Percentiles rank a stretch among this genome's conserved stretches.
phyloP scores from a whole-genome alignment of 2,329 filamentous ascomycete species.

The Talaromyces funiculosus region DNA sequence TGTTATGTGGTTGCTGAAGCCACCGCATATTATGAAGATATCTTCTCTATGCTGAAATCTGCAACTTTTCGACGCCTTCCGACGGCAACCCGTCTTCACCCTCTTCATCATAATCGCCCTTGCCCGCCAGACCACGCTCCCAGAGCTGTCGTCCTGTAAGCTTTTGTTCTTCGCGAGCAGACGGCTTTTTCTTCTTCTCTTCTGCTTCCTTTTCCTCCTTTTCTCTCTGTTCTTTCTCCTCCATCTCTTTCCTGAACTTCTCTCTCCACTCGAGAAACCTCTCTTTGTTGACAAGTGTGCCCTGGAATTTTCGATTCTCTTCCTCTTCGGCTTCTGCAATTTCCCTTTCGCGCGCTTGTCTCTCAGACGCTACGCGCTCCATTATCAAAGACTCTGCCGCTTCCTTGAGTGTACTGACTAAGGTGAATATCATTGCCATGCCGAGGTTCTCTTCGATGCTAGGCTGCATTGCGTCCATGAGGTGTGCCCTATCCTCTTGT shows the following conservation, averaged over 20 bases:
- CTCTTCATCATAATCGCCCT: slow-evolving; percentile 60
- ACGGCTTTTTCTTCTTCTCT: slow-evolving; percentile 73
- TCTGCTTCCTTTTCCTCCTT: slow-evolving; percentile 68
- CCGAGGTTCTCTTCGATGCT: slow-evolving; percentile 88
- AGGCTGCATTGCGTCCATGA: slow-evolving; percentile 65
- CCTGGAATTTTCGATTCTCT: slow-evolving; percentile 96
- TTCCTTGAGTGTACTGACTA: slow-evolving; percentile 84
- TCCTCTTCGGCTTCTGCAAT: slow-evolving; percentile 66
- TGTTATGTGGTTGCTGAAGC: neutral
- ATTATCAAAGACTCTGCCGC: slow-evolving; percentile 77
- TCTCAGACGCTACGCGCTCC: slow-evolving; percentile 62
- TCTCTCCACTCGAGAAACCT: slow-evolving; percentile 79
- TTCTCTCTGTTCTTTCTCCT: slow-evolving; percentile 60
- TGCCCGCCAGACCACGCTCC: slow-evolving; percentile 66
- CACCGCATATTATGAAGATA: neutral
- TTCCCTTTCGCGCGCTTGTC: slow-evolving; percentile 49
- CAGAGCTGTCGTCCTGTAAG: slow-evolving; percentile 71
- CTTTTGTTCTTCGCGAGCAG: slow-evolving; percentile 60
- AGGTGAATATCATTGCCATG: slow-evolving; percentile 95
- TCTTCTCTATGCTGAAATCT: slow-evolving; percentile 53
- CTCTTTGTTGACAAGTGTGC: slow-evolving; percentile 79
- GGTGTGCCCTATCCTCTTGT: slow-evolving; percentile 66
- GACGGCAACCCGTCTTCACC: slow-evolving; percentile 59
- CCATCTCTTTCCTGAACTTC: slow-evolving; percentile 72
- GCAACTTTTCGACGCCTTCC: slow-evolving; percentile 61